Evolutionary conservation across 441 rosid species (phyloP).

Genomic region (Gossypium davidsonii): DNA sequence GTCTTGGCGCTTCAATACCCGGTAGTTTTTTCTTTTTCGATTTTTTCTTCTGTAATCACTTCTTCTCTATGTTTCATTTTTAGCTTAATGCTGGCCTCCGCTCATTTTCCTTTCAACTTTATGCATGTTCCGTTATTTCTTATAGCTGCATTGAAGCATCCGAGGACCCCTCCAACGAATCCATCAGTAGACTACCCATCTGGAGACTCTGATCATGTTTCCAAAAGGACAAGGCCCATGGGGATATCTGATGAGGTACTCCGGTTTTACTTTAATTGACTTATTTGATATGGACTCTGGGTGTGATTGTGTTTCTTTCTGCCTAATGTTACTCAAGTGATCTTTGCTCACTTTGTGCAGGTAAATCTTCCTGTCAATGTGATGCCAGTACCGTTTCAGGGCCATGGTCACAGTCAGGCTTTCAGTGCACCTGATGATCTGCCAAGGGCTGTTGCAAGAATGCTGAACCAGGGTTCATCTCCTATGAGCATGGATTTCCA

Average conservation of each 20-base stretch:
- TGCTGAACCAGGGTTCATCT: constrained; percentile 78
- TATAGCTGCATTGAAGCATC: constrained; percentile 86
- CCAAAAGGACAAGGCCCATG: constrained; percentile 81
- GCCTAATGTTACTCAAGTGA: constrained; percentile 5
- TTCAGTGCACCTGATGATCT: constrained; percentile 80
- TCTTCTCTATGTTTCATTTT: constrained; percentile 4
- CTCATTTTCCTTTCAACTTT: constrained; percentile 15
- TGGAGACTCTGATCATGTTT: constrained; percentile 83
- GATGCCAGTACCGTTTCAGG: constrained; percentile 76
- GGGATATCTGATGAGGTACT: constrained; percentile 87
- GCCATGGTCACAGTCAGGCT: constrained; percentile 68
- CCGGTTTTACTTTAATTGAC: constrained; percentile 1
- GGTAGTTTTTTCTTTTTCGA: constrained; percentile 30
- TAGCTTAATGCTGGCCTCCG: background rate
- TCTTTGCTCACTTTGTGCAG: constrained; percentile 32
- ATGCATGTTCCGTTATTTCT: constrained; percentile 22
- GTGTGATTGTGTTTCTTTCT: background rate
- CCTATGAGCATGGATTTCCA: constrained; percentile 99
- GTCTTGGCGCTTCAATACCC: constrained; percentile 81
- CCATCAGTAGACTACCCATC: constrained; percentile 72
- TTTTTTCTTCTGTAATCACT: background rate
- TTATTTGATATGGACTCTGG: constrained; percentile 2
- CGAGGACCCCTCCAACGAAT: constrained; percentile 81
- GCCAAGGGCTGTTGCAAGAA: constrained; percentile 64
- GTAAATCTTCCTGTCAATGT: constrained; percentile 76